phyloP scores from a whole-genome alignment of 2,329 filamentous ascomycete genomes.

The Plenodomus tracheiphilus region DNA sequence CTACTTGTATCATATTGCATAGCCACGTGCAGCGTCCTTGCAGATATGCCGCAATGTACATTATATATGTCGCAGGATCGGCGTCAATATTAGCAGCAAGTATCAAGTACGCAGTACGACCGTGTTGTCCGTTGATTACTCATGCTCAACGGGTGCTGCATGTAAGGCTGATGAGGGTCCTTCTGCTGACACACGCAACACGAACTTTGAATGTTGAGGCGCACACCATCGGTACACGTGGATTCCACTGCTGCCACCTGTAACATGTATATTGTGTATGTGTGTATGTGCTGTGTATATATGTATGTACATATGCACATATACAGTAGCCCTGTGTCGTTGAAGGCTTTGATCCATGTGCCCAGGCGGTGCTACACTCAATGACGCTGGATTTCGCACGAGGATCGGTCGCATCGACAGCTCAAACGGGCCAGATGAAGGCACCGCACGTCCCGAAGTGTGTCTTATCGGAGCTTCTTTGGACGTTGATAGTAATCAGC shows the following conservation, averaged over 20 bases:
- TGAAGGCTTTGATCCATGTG: no score
- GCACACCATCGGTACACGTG: no score
- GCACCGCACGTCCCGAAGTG: neutral
- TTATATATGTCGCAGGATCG: neutral
- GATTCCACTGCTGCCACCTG: no score
- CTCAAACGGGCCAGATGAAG: constrained; percentile 3
- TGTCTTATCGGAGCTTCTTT: neutral
- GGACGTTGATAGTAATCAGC: neutral
- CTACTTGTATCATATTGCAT: constrained; percentile 5
- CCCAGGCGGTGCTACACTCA: neutral
- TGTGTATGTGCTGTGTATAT: no score
- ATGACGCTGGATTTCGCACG: constrained; percentile 11
- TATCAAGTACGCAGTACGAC: no score
- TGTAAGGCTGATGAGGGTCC: no score
- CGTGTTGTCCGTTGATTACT: no score
- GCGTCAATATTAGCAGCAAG: neutral
- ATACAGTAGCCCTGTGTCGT: no score
- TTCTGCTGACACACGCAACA: no score
- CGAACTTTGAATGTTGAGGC: no score
- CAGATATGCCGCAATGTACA: neutral
- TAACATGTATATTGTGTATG: no score
- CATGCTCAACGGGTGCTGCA: neutral
- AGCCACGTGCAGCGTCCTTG: constrained; percentile 3
- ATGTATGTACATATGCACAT: no score
- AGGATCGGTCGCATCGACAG: constrained; percentile 12